These are phyloP conservation scores for Botrytis tulipae DNA, from an alignment of 2,329 filamentous ascomycete genomes.

Conservation along the genomic window DNA sequence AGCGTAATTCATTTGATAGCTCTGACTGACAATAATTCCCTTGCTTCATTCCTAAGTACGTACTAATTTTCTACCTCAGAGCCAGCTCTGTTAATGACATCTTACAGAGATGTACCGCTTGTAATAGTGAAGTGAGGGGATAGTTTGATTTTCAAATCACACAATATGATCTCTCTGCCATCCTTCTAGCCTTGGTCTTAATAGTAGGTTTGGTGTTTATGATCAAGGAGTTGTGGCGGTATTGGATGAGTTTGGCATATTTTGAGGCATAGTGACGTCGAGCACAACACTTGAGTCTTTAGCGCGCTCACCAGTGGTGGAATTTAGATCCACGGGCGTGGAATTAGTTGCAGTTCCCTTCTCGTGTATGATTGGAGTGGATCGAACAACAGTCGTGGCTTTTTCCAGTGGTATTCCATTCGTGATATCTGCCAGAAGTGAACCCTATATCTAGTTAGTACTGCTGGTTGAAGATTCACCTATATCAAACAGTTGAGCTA, in stretches of 20 bases:
- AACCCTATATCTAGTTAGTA: not conserved
- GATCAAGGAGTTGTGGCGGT: not conserved
- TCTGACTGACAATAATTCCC: not conserved
- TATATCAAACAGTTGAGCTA: not conserved
- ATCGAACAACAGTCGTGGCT: not conserved
- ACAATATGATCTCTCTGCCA: not conserved
- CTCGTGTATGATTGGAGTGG: not conserved
- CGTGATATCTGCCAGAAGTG: constrained; percentile 1
- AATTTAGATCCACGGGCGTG: not conserved
- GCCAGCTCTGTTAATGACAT: not conserved
- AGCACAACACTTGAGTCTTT: not conserved
- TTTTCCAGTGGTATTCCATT: not conserved
- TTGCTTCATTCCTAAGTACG: not conserved
- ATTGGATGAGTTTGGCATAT: not conserved
- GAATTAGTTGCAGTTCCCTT: not conserved
- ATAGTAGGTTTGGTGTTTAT: not conserved
- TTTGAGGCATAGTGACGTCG: constrained; percentile 15
- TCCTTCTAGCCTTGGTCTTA: not conserved
- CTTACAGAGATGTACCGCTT: not conserved
- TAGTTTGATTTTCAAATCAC: not conserved
- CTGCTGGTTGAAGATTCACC: not conserved
- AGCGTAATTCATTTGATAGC: not conserved
- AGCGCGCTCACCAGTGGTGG: not conserved
- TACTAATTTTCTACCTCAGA: not conserved
- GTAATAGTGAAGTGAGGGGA: not conserved